These are phyloP conservation scores for Vigna hirtella DNA, from an alignment of 306 rosid species.

Conservation along the genomic window DNA sequence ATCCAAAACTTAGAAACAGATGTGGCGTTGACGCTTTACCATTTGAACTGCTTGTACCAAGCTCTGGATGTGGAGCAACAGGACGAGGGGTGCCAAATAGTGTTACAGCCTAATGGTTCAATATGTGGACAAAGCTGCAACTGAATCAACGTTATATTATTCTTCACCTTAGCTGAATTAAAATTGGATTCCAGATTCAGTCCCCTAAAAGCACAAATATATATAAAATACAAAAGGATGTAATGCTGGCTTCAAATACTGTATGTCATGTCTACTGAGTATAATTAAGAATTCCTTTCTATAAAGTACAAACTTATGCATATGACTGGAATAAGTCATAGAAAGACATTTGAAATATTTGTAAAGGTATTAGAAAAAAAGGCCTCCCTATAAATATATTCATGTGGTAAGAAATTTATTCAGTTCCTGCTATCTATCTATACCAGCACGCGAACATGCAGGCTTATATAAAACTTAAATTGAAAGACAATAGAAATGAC, in stretches of 20 bases:
- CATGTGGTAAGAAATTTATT: background rate
- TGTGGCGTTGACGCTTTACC: slow-evolving; percentile 49
- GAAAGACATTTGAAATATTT: background rate
- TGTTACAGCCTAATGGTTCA: slow-evolving; percentile 39
- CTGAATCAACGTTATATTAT: background rate
- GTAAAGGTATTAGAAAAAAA: background rate
- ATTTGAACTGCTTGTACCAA: slow-evolving; percentile 54
- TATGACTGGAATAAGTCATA: background rate
- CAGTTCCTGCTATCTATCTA: background rate
- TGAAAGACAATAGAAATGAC: slow-evolving; percentile 65
- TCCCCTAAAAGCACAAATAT: background rate
- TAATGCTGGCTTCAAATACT: slow-evolving; percentile 22
- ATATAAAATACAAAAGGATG: background rate
- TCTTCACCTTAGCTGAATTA: background rate
- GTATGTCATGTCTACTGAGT: background rate
- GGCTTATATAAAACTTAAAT: slow-evolving; percentile 56
- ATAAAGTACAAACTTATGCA: background rate
- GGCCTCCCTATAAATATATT: background rate
- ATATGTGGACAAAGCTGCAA: slow-evolving; percentile 13
- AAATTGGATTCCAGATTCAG: slow-evolving; percentile 6
- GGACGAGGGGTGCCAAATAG: slow-evolving; percentile 62
- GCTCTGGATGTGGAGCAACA: slow-evolving; percentile 51
- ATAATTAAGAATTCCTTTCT: background rate
- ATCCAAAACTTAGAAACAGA: slow-evolving; percentile 49
- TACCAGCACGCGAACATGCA: background rate